Base-by-base conservation (phyloP, 2,329 filamentous ascomycete species). In the Fusarium sublunatum region DNA sequence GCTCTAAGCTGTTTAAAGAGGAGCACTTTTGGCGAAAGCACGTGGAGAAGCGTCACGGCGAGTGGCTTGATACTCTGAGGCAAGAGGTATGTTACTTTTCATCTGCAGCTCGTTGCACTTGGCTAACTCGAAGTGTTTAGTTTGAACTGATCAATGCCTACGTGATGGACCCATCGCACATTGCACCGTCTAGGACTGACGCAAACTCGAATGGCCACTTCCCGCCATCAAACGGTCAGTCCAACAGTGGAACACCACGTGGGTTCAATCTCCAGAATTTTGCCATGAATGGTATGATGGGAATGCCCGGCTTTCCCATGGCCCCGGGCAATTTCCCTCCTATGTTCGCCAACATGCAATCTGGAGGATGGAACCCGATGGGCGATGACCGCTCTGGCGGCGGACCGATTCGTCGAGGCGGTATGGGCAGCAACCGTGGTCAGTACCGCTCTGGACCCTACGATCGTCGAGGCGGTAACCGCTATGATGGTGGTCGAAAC, bases 1-100 rank as follows among this genome's bases (percentile, higher is more conserved):
- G 95, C 77, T 90, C 91, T 10, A 99, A 99, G 78, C 82, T 99
- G 7, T 99, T 99, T 84, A 98, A 98, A 77, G 95, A 95, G 56
- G 91, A 96, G 39, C 88, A 94, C 70, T 99, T 99, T 75, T 99
- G 96, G 94, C 89, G 88, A 72, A 99, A 99, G 82, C 95, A 99
- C 72, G 89, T 98, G 13, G 94, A 98, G 78, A 99, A 99, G 80
- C 88, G 96, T 55, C 95, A 99, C 75, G 76, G 86, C 1, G 94
- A 98, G 50, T 99, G 93, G 91, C 84, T 91, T 40, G 89, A 93
- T 31, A 85, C 81, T 49, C 80, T 97, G 65, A 90, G 89, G 75
- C 88, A 90, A 73, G 94, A 97, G 80, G 93, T 96, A 82, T 82
- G 88, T 82, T 12, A 7, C 26, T 10, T 31, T n/a, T 8, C 26